Base-by-base conservation (phyloP, 2,329 filamentous ascomycete species). In the Fusarium sulawesiense region DNA sequence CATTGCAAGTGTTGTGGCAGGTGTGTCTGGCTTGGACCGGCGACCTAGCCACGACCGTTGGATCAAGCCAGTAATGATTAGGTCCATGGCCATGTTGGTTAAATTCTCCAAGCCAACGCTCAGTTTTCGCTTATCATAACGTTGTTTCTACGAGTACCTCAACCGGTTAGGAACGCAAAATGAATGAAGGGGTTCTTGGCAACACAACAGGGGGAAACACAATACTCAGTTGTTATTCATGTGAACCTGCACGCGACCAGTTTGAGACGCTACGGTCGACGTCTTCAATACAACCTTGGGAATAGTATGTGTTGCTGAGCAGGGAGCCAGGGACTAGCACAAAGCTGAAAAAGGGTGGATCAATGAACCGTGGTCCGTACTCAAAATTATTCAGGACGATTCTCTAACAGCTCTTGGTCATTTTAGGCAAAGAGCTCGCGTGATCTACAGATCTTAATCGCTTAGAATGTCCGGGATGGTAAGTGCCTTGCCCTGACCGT, bases 71-170 rank as follows among this genome's bases (percentile, higher is more conserved):
- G 27, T 37, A n/a, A 37, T 37, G 12, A 30, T 30, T 14, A 37
- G 34, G 34, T n/a, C 34, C 55, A 60, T 71, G 48, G 71, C 63
- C 72, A 73, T 73, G 74, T 75, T 40, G 21, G 49, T 41, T 27
- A 9, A 27, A n/a, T 56, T 66, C 67, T 37, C 72, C 72, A 74
- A 75, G 41, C 65, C 66, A 63, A 40, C 23, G 18, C 27, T 53
- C 32, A 25, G 30, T 51, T n/a, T 37, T 51, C 41, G n/a, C 21
- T 44, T 21, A 44, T 21, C 41, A 23, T 44, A 23, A 27, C 12
- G 27, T 29, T 25, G 23, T 16, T 37, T 18, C 34, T 37, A 25
- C 2, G 18, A 20, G 27, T 7, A 51, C 34, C 25, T 51, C 23
- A 12, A 10, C 16, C 18, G 11, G 32, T 16, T 11, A 27, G 23